A percentile compares a stretch with the other conserved stretches of the same genome.
These are phyloP conservation scores for Eutrema yunnanense DNA, from an alignment of 345 rosid genomes.

Conservation along the genomic window DNA sequence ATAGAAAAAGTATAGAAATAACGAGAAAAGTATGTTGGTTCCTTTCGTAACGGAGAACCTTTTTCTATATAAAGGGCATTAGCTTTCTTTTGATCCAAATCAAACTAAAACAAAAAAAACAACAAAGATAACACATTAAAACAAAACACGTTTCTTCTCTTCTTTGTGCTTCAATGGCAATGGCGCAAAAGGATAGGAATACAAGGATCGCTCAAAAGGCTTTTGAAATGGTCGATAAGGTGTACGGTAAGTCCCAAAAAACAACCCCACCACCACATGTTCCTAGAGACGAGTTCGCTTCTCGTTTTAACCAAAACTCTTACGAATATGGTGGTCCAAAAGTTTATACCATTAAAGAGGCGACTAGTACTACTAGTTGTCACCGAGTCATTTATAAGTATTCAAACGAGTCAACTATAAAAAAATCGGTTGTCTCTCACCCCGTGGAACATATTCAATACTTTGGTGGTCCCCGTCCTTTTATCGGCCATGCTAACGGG, in stretches of 20 bases:
- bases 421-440: no score
- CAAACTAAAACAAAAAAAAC: conserved; percentile 7
- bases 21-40: not conserved
- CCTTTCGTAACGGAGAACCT: not conserved
- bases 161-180: conserved; percentile 10
- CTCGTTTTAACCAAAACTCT: conserved; percentile 6
- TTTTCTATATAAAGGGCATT: conserved; percentile 12
- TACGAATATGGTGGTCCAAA: no score
- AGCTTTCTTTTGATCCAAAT: not conserved
- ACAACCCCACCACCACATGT: not conserved
- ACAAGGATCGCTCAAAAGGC: conserved; percentile 8
- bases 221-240: conserved; percentile 20
- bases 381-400: no score
- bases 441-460: no score
- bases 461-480: no score
- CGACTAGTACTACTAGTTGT: no score
- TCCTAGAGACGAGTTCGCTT: conserved; percentile 10
- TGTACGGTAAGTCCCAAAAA: conserved; percentile 3
- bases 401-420: no score
- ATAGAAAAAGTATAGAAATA: not conserved
- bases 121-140: not conserved
- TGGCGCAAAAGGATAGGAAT: conserved; percentile 16
- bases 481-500: no score
- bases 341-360: no score
- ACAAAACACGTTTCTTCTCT: conserved; percentile 1